These are phyloP conservation scores for Aspergillus fumigatus DNA, from an alignment of 2,329 filamentous ascomycete genomes.

Conservation along the genomic window DNA sequence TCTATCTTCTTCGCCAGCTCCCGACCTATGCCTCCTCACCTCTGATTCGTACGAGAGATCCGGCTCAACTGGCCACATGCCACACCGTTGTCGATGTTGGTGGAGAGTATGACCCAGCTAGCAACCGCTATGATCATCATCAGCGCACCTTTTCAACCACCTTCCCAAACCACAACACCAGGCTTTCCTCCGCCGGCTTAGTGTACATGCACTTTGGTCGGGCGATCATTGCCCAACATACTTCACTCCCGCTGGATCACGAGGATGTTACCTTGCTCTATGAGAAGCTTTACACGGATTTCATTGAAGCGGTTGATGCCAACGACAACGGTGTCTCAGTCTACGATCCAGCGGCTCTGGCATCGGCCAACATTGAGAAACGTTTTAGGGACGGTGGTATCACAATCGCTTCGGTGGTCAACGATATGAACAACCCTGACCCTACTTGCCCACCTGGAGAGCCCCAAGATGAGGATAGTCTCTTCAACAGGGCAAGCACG, in stretches of 20 bases:
- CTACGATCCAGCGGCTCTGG: conserved; percentile 68
- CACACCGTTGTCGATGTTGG: conserved; percentile 98
- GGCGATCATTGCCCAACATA: conserved; percentile 68
- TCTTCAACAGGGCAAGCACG: conserved; percentile 70
- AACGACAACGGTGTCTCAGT: conserved; percentile 92
- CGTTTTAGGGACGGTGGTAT: conserved; percentile 80
- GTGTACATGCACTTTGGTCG: conserved; percentile 95
- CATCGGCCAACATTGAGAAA: conserved; percentile 70
- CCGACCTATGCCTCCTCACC: conserved; percentile 70
- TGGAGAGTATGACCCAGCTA: conserved; percentile 76
- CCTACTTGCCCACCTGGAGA: conserved; percentile 45
- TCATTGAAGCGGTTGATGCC: conserved; percentile 92
- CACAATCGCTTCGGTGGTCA: conserved; percentile 77
- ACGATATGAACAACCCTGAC: conserved; percentile 68
- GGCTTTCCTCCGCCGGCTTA: conserved; percentile 87
- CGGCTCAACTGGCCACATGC: conserved; percentile 70
- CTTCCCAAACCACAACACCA: conserved; percentile 79
- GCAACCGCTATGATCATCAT: conserved; percentile 91
- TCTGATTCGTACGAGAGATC: conserved; percentile 84
- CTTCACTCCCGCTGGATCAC: conserved; percentile 56
- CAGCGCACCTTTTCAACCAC: conserved; percentile 83
- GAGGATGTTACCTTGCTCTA: conserved; percentile 71
- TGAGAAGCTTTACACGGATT: conserved; percentile 85
- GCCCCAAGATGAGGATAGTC: conserved; percentile 74
- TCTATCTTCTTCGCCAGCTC: conserved; percentile 88